Evolutionary conservation across 805 yeast species (phyloP), one percentile per base, ranked within the genome.

Genomic region (Saccharomycopsis babjevae): DNA sequence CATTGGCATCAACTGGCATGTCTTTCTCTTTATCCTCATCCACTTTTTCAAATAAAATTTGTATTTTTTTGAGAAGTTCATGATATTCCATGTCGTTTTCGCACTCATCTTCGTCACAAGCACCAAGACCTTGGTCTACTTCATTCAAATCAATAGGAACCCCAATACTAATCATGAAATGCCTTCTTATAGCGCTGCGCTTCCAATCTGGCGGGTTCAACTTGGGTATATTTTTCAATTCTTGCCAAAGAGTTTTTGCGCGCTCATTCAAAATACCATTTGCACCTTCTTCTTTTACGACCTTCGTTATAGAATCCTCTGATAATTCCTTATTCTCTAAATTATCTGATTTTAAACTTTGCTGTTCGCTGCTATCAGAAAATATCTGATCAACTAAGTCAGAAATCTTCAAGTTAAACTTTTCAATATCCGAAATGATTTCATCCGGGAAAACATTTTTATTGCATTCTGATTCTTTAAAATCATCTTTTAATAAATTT

Each of bases 91-190:
- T 56, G 20, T 32, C 57, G 13, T 56, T n/a, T 40, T 18, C 57
- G 18, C 20, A 13, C 15, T 3, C 25, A 20, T 55, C 50, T 1
- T 58, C 57, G 8, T 28, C 20, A 16, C 13, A 30, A 18, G 11
- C 38, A 6, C 39, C 46, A 18, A n/a, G 20, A 13, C 25, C 43
- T n/a, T 43, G n/a, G 28, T 18, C 22, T 2, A 79, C 62, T 67
- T 85, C 88, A 69, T 85, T 90, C 16, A 85, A 73, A 66, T 86
- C 85, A 50, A 88, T 80, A 0, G 96, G 96, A 1, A 89, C 79
- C 0, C 92, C 91, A 54, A 89, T 73, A 34, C 83, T 79, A 20
- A 85, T 74, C 38, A 87, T 74, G 38, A 89, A 71, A 65, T 81
- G 83, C 66, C 86, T 80, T 57, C 91, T 80, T 28, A 87, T 78